Evolutionary conservation across 768 basidiomycete species (phyloP), one percentile per base, ranked within the genome.

Genomic region (Cystobasidium onofrii): DNA sequence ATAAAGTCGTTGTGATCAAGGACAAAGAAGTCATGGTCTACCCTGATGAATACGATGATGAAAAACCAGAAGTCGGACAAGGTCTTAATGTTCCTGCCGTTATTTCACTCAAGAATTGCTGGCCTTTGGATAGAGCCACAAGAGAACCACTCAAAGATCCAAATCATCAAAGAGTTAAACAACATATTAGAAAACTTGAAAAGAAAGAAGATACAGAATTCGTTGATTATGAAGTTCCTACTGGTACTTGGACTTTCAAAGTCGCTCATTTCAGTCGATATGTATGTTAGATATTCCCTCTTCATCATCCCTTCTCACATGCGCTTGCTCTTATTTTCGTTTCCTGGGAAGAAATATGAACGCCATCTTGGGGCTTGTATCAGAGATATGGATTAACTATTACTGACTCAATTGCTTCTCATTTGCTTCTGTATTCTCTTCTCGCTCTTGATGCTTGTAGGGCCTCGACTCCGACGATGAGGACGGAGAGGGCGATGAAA

Each of bases 161-260:
- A 74, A 85, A 84, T 34, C 86, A 92, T 78, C 87, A 89, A n/a
- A 80, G 81, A 41, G 83, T 87, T 44, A 88, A 88, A 76, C 88
- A 91, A 77, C 83, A 83, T 76, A 76, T 93, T 78, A 91, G 90
- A 82, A 86, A 89, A 76, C 83, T 97, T 81, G 88, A 88, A 84
- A 85, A 84, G 66, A 92, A 94, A 86, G 88, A 88, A 80, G 88
- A 89, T 69, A 97, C 94, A 46, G 86, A 86, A 61, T 97, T 93
- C 78, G 88, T 90, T 80, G 83, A 82, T 78, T 98, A 90, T 81
- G 89, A 92, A 73, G 84, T 87, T 67, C 84, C 84, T 77, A 87
- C 88, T 78, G 96, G 96, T 64, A 88, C 86, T 81, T 97, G 95
- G 95, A 89, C 87, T 63, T 98, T 99, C 83, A 87, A 85, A 34